Conservation (phyloP, 2,329 filamentous ascomycete species). For the Pseudocercospora vitis region DNA sequence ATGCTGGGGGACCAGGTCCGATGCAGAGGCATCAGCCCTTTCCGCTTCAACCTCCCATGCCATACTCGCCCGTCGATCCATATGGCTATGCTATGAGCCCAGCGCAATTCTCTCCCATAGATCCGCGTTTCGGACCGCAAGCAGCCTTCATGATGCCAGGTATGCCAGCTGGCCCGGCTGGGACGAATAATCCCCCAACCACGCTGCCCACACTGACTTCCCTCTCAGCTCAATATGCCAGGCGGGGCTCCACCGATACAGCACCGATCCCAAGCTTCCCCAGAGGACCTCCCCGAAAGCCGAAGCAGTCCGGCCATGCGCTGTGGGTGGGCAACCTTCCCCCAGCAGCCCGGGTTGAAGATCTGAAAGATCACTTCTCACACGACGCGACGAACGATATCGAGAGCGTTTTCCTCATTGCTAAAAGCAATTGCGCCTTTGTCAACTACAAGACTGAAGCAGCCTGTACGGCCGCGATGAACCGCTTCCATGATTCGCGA, state of each 20-base stretch:
- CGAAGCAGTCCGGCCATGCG: slow-evolving; percentile 74
- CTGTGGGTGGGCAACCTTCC: slow-evolving; percentile 96
- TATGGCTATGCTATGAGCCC: slow-evolving; percentile 30
- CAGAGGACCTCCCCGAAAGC: slow-evolving; percentile 65
- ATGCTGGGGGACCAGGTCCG: slow-evolving; percentile 18
- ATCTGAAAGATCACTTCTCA: slow-evolving; percentile 87
- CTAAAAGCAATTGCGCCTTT: slow-evolving; percentile 96
- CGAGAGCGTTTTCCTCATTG: slow-evolving; percentile 89
- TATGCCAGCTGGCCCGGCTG: slow-evolving; percentile 24
- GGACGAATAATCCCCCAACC: neutral
- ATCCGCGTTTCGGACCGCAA: slow-evolving; percentile 28
- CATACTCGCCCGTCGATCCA: slow-evolving; percentile 28
- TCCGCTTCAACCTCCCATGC: slow-evolving; percentile 25
- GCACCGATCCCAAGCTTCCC: slow-evolving; percentile 43
- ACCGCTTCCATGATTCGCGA: slow-evolving; percentile 83
- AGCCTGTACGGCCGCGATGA: slow-evolving; percentile 73
- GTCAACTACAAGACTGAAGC: slow-evolving; percentile 87
- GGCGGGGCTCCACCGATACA: slow-evolving; percentile 25
- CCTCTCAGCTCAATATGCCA: slow-evolving; percentile 25
- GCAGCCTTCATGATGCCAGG: slow-evolving; percentile 22
- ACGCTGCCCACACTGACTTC: slow-evolving; percentile 7
- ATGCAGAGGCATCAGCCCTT: slow-evolving; percentile 23
- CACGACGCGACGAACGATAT: slow-evolving; percentile 71
- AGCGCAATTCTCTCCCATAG: slow-evolving; percentile 26
- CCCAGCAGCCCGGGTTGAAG: slow-evolving; percentile 75